Conservation (phyloP, 805 yeast species). For the Candida khao-thaluensis region DNA sequence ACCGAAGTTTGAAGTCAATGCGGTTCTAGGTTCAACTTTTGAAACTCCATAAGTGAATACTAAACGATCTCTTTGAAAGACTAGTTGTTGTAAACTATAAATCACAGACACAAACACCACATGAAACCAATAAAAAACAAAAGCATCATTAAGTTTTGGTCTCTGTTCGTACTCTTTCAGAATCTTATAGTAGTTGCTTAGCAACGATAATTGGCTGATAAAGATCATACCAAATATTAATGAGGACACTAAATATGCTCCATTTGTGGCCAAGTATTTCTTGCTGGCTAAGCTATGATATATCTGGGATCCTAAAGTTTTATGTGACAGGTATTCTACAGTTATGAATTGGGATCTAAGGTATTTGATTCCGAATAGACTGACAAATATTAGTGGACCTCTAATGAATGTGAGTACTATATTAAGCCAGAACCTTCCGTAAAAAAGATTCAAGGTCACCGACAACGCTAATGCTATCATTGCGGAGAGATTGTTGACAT, state of each 20-base stretch:
- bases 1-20: conserved; percentile 25
- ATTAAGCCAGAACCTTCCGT: conserved; percentile 32
- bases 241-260: conserved; percentile 25
- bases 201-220: conserved; percentile 27
- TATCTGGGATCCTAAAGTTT: conserved; percentile 35
- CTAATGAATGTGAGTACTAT: conserved; percentile 23
- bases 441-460: conserved; percentile 26
- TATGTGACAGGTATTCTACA: conserved; percentile 31
- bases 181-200: conserved; percentile 27
- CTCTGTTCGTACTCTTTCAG: conserved; percentile 40
- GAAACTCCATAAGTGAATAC: conserved; percentile 46
- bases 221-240: conserved; percentile 23
- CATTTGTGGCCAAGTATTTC: conserved; percentile 17
- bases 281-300: conserved; percentile 20
- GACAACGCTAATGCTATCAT: conserved; percentile 27
- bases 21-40: conserved; percentile 39
- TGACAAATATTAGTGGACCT: conserved; percentile 31
- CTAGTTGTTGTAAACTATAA: conserved; percentile 51
- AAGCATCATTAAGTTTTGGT: conserved; percentile 41
- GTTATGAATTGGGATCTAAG: conserved; percentile 25
- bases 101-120: conserved; percentile 38
- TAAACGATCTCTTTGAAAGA: conserved; percentile 56
- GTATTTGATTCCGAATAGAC: conserved; percentile 27
- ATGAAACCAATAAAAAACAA: conserved; percentile 52
- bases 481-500: conserved; percentile 30